A percentile compares a stretch with the other conserved stretches of the same genome.
phyloP scores from a whole-genome alignment of 1,139 yeast species.

The Candida tunisiensis region DNA sequence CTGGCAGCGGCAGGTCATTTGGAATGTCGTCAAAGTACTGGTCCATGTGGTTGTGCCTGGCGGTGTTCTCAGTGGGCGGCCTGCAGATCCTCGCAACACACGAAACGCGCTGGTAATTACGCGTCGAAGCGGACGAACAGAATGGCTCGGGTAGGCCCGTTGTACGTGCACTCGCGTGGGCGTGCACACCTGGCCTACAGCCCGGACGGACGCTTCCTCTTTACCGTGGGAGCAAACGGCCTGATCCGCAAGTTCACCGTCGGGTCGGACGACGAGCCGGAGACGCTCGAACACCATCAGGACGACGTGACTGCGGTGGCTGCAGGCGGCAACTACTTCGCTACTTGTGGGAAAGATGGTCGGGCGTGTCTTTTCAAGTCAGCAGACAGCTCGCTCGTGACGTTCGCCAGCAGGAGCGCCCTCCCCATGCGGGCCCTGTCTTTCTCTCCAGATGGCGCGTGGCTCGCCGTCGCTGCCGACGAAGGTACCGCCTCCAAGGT shows the following conservation, averaged over 20 bases:
- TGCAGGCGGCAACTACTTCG: constrained; percentile 12
- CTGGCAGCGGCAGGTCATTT: too few species aligned
- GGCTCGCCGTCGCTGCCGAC: constrained; percentile 63
- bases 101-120: not conserved
- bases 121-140: not conserved
- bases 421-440: constrained; percentile 50
- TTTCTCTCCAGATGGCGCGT: constrained; percentile 55
- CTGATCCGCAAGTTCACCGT: constrained; percentile 19
- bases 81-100: not conserved
- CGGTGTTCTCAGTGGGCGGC: not conserved
- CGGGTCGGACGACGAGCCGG: constrained; percentile 12
- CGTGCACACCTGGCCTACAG: constrained; percentile 18
- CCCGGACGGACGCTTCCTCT: constrained; percentile 16
- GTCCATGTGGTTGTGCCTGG: not conserved
- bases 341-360: constrained; percentile 21
- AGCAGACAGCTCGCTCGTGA: constrained; percentile 9
- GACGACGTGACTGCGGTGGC: constrained; percentile 6
- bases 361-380: constrained; percentile 16
- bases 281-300: constrained; percentile 6
- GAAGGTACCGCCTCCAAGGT: constrained; percentile 40
- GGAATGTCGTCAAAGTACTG: constrained; percentile 6
- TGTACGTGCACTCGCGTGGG: constrained; percentile 21
- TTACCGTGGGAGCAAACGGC: constrained; percentile 21
- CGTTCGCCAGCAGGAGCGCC: constrained; percentile 21
- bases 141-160: constrained; percentile 6